A percentile compares a stretch with the other conserved stretches of the same genome.
phyloP scores from a whole-genome alignment of 2,329 filamentous ascomycete genomes.

The Pseudogymnoascus sp. region DNA sequence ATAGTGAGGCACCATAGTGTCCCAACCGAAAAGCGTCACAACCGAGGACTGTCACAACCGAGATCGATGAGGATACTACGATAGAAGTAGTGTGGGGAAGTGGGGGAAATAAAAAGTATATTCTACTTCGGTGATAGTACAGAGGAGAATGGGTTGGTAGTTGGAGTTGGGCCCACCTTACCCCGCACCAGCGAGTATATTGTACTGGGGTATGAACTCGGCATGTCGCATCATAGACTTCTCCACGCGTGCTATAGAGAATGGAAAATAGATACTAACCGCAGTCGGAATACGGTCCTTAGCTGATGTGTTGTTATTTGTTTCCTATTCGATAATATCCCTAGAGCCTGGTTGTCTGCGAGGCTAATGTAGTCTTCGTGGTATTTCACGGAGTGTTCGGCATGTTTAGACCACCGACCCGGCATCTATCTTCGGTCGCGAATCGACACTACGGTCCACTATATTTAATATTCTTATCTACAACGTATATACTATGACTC shows the following conservation, averaged over 20 bases:
- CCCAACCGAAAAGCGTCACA: conserved; percentile 43
- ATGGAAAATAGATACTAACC: not conserved
- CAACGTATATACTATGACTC: not conserved
- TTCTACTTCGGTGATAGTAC: not conserved
- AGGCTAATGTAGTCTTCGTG: not conserved
- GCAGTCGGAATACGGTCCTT: not conserved
- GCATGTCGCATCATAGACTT: not conserved
- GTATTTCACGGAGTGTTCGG: not conserved
- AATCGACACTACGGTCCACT: too few relatives aligned
- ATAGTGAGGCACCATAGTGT: conserved; percentile 42
- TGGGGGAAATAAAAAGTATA: not conserved
- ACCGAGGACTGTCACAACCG: not conserved
- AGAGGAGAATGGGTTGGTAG: not conserved
- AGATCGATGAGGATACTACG: not conserved
- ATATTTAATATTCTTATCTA: not conserved
- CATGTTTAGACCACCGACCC: not conserved
- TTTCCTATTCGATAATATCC: not conserved
- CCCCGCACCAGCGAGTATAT: not conserved
- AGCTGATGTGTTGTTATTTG: not conserved
- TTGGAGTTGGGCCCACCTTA: not conserved
- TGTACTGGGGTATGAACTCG: not conserved
- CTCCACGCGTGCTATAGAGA: not conserved
- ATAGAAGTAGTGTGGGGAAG: conserved; percentile 15
- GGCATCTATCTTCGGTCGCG: not conserved
- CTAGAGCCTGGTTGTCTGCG: not conserved